Percentiles rank a stretch among this genome's conserved stretches.
phyloP scores from a whole-genome alignment of 371 early-diverging fungal genomes.

The Apophysomyces sp. region DNA sequence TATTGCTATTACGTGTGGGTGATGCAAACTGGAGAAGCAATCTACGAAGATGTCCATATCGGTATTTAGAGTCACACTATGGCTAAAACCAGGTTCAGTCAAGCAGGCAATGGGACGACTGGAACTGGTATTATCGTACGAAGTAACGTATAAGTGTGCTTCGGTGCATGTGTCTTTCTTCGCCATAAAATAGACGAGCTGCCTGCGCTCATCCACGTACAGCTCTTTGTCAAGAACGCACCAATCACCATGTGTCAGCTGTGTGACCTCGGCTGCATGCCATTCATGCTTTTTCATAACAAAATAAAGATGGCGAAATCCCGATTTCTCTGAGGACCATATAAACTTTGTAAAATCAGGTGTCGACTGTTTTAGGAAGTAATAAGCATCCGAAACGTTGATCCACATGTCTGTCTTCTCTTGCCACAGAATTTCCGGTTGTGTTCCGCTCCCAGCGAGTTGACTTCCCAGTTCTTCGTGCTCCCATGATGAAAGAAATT shows the following conservation, averaged over 20 bases:
- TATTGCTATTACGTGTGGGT: constrained; percentile 25
- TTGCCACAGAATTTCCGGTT: constrained; percentile 57
- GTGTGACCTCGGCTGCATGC: constrained; percentile 13
- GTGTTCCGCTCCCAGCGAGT: constrained; percentile 12
- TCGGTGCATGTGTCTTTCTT: constrained; percentile 69
- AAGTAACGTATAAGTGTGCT: constrained; percentile 65
- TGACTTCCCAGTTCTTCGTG: not conserved
- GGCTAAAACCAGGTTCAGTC: constrained; percentile 60
- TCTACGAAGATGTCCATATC: constrained; percentile 50
- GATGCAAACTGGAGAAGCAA: constrained; percentile 53
- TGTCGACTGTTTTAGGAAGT: constrained; percentile 37
- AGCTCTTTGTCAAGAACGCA: constrained; percentile 62
- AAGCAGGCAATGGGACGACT: constrained; percentile 35
- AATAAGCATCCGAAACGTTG: constrained; percentile 62
- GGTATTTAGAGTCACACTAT: constrained; percentile 49
- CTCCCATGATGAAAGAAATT: constrained; percentile 1
- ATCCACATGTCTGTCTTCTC: constrained; percentile 65
- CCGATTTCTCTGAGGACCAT: constrained; percentile 65
- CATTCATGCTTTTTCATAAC: constrained; percentile 22
- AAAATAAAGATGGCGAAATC: constrained; percentile 70
- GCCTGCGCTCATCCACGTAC: constrained; percentile 57
- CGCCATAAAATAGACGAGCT: constrained; percentile 71
- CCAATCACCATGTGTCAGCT: constrained; percentile 53
- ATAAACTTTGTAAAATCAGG: constrained; percentile 35
- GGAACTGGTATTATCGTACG: constrained; percentile 25